phyloP scores from a whole-genome alignment of 108 stramenopile genomes.

The Pseudonitzschia delicatissima region DNA sequence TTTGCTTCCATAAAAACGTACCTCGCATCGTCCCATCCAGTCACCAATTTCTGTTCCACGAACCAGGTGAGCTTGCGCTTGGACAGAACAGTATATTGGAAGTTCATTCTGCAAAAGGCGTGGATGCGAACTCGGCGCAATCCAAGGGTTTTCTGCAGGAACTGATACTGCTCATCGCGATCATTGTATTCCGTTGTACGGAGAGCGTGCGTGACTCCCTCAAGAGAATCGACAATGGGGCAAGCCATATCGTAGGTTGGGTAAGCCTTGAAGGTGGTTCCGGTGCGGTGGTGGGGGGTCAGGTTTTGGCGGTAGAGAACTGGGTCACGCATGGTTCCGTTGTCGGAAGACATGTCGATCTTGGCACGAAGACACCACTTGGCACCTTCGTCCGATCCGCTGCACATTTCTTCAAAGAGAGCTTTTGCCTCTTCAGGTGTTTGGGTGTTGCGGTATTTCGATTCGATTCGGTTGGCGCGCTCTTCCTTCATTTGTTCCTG shows the following conservation, averaged over 20 bases:
- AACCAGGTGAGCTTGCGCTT: conserved; percentile 99
- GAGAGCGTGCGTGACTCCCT: conserved; percentile 98
- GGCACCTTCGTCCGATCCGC: conserved; percentile 71
- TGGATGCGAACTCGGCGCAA: conserved; percentile 92
- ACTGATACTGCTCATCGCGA: conserved; percentile 94
- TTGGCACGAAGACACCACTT: conserved; percentile 97
- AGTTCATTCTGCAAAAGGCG: conserved; percentile 96
- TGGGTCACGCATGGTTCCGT: conserved; percentile 98
- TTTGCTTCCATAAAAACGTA: background rate
- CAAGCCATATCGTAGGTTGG: conserved; percentile 99
- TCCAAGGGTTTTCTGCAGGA: conserved; percentile 82
- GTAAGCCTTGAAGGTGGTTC: conserved; percentile 97
- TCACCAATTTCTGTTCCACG: conserved; percentile 92
- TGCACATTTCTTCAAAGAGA: conserved; percentile 86
- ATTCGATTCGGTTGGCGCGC: conserved; percentile 70
- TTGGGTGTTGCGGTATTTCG: conserved; percentile 76
- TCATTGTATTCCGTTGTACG: conserved; percentile 99
- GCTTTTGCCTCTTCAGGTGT: conserved; percentile 70
- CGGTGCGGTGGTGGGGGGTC: conserved; percentile 94
- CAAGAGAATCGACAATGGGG: conserved; percentile 98
- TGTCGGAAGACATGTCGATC: conserved; percentile 92
- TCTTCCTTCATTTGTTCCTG: conserved; percentile 92
- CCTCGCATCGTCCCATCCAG: conserved; percentile 97
- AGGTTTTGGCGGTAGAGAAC: conserved; percentile 95
- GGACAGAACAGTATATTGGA: conserved; percentile 93